Conservation (phyloP, 108 stramenopile species). For the Pseudonitzschia multiseries region DNA sequence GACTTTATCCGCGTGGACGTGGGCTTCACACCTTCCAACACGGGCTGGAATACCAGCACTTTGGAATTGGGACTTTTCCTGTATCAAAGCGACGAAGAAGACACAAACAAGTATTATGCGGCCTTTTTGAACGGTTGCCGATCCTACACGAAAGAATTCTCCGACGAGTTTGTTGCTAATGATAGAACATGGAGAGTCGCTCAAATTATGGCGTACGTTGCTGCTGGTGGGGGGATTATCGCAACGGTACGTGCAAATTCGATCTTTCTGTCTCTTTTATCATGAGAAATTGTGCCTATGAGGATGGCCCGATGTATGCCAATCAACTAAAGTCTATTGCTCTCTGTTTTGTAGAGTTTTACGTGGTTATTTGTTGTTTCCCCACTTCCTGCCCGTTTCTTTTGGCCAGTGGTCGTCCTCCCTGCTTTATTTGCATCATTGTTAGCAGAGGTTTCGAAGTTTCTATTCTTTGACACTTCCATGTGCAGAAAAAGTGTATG, state of each 20-base stretch:
- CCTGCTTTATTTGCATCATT: constrained; percentile 62
- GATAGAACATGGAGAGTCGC: constrained; percentile 74
- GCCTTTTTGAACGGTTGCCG: constrained; percentile 50
- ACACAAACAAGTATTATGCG: constrained; percentile 25
- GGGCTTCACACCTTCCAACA: constrained; percentile 67
- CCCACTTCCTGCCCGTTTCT: constrained; percentile 64
- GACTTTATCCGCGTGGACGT: constrained; percentile 73
- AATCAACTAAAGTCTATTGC: neutral
- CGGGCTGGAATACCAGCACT: constrained; percentile 52
- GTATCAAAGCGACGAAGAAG: constrained; percentile 30
- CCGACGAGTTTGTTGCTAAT: constrained; percentile 45
- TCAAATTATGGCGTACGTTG: constrained; percentile 67
- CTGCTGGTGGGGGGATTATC: constrained; percentile 45
- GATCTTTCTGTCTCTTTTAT: neutral
- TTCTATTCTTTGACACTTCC: constrained; percentile 63
- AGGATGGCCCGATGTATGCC: neutral
- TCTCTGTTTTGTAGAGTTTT: constrained; percentile 34
- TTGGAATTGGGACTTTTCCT: constrained; percentile 38
- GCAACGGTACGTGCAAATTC: constrained; percentile 38
- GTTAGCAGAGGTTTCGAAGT: constrained; percentile 69
- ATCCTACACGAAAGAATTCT: constrained; percentile 51
- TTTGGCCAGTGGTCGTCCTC: constrained; percentile 76
- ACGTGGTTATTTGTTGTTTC: constrained; percentile 66
- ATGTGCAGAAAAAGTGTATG: constrained; percentile 60
- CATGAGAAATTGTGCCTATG: neutral